phyloP scores from a whole-genome alignment of 208 protist genomes.

The Acanthamoeba castellanii region DNA sequence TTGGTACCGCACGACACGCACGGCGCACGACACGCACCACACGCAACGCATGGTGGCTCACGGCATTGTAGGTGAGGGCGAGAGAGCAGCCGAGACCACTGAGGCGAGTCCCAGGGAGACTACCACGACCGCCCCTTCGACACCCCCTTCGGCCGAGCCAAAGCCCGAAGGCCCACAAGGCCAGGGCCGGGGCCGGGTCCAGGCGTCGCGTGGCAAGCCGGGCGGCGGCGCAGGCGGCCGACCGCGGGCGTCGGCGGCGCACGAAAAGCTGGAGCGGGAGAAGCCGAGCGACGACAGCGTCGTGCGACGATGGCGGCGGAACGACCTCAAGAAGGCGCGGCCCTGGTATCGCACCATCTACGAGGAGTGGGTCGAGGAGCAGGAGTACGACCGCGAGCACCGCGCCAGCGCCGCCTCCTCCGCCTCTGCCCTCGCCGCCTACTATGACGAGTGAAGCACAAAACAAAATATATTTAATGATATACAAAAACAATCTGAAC shows the following conservation, averaged over 20 bases:
- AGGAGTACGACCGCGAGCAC: background rate
- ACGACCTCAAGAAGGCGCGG: constrained; percentile 53
- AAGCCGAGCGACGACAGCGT: background rate
- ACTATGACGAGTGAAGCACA: background rate
- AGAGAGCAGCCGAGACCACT: no score
- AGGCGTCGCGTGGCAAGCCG: background rate
- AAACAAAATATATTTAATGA: background rate
- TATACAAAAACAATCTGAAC: no score
- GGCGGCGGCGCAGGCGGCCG: background rate
- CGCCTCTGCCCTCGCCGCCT: background rate
- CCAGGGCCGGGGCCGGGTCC: background rate
- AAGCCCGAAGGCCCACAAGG: background rate
- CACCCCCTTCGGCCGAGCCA: no score
- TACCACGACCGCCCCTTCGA: no score
- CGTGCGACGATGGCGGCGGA: constrained; percentile 47
- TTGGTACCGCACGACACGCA: no score
- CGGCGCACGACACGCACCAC: no score
- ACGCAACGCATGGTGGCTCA: background rate
- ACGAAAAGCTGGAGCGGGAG: background rate
- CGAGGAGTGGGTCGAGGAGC: background rate
- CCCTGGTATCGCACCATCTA: constrained; percentile 52
- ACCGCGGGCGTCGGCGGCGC: background rate
- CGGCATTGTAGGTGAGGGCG: no score
- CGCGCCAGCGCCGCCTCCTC: background rate
- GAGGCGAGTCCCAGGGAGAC: no score